phyloP scores from a whole-genome alignment of 129 eudicot genomes.

The Tagetes erecta region DNA sequence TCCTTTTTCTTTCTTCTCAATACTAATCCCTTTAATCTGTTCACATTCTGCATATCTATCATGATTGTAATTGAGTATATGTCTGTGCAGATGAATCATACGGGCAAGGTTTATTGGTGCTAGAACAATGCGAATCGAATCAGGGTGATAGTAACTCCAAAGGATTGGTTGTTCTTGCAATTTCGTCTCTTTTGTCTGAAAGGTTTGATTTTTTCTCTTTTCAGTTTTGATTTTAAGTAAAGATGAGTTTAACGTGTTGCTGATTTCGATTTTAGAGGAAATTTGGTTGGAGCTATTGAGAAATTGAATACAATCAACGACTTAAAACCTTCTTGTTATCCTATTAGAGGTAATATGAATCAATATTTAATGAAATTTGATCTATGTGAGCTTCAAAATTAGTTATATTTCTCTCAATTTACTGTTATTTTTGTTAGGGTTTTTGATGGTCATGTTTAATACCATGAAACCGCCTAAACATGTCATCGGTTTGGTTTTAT shows the following conservation, averaged over 20 bases:
- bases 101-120: slow-evolving; percentile 64
- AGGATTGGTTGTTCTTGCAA: slow-evolving; percentile 68
- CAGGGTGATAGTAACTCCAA: slow-evolving; percentile 65
- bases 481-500: too few species aligned
- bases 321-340: slow-evolving; percentile 45
- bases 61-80: neutral
- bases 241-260: neutral
- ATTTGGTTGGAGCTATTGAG: slow-evolving; percentile 67
- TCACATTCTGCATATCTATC: neutral
- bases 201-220: slow-evolving; percentile 38
- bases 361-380: too few species aligned
- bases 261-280: slow-evolving; percentile 45
- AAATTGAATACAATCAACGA: slow-evolving; percentile 48
- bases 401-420: neutral
- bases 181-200: slow-evolving; percentile 67
- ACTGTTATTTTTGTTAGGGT: neutral
- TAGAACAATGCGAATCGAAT: slow-evolving; percentile 78
- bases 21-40: neutral
- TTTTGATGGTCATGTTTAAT: too few species aligned
- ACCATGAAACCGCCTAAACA: too few species aligned
- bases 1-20: slow-evolving; percentile 5
- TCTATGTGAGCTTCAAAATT: neutral
- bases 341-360: slow-evolving; percentile 54
- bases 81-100: slow-evolving; percentile 68
- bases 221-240: neutral